Evolutionary conservation across 495 filamentous ascomycete species (phyloP), one percentile per base, ranked within the genome.

Genomic region (Penicillium steckii): DNA sequence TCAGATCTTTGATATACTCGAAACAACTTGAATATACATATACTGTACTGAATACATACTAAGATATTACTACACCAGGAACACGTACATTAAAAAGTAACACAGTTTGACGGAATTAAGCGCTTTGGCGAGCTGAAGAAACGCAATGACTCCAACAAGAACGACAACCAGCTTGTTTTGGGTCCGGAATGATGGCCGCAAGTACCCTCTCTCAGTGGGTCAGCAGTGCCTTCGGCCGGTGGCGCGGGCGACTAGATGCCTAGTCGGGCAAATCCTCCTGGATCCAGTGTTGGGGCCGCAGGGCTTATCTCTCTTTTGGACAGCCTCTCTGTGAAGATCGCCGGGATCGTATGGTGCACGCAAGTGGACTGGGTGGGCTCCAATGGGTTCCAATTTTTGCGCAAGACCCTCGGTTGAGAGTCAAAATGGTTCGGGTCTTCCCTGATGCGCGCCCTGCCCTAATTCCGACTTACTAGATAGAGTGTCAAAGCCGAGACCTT

Each of bases 271-370:
- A 56, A 61, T 56, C 60, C 60, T 58, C 60, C 56, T 53, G 49
- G 53, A 22, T 59, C 50, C 58, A 53, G 52, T 29, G 54, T 46
- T 33, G 62, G 59, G 50, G 53, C 59, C 56, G 48, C 62, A 65
- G 62, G 56, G 62, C 62, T 63, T 63, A 66, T 65, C 56, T 56
- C 44, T 48, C 49, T 49, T 51, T 54, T 56, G 59, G 47, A 56
- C 33, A 35, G 47, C 23, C 40, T 48, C 21, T 32, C 18, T 38
- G 44, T 25, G 59, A 60, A 53, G 60, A 65, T 65, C 59, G 52
- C 49, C 54, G 57, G n/a, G 58, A 56, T 60, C 52, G 59, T 6
- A 33, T 55, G 57, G 50, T 57, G 49, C 46, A 26, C 41, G 49
- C 44, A 43, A 45, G 53, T 60, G 50, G 55, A 55, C 48, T 52